Evolutionary conservation across 768 basidiomycete genomes (phyloP), one percentile per base, ranked within the genome.

Genomic region (Termitomyces sp.): DNA sequence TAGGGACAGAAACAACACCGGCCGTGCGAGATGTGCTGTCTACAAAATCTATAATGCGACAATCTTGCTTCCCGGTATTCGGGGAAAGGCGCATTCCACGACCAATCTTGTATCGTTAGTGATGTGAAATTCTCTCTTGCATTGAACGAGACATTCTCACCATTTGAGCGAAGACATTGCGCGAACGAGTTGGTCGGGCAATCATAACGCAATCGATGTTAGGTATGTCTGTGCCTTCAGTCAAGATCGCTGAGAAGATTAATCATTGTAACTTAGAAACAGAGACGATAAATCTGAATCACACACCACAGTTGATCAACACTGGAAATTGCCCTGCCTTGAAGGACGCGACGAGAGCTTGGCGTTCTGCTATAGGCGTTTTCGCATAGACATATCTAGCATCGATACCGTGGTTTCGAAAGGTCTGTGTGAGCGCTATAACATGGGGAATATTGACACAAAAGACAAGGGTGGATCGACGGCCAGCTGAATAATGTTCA

Each of bases 211-310:
- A 97, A 64, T 98, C 95, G 54, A 97, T 89, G 58, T 91, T 91
- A 2, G 95, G 95, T 51, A 98, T 92, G 73, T 98, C 95, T 19
- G 94, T 84, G 3, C 94, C 94, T 74, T 97, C 94, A 1, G 94
- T 96, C 60, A 97, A 75, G 47, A 97, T 89, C 21, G 92, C 92
- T 88, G 52, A 10, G 10, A 19, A 4, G 30, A 27, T 17, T 39
- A 25, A 43, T 30, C 28, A 25, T 34, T 10, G 3, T 27, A 27
- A 37, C 5, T n/a, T 17, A 4, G 5, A 46, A 59, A 25, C 17
- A 17, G 41, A 1, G 2, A 35, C 44, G 41, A 57, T 30, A 11
- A 9, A 43, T 48, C 4, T 42, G 17, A 6, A 45, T 51, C 9
- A 64, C 73, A 49, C 35, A 91, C 91, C 88, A 65, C 94, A 98